Evolutionary conservation across 495 filamentous ascomycete genomes (phyloP), one percentile per base, ranked within the genome.

Genomic region (Xylaria longipes): DNA sequence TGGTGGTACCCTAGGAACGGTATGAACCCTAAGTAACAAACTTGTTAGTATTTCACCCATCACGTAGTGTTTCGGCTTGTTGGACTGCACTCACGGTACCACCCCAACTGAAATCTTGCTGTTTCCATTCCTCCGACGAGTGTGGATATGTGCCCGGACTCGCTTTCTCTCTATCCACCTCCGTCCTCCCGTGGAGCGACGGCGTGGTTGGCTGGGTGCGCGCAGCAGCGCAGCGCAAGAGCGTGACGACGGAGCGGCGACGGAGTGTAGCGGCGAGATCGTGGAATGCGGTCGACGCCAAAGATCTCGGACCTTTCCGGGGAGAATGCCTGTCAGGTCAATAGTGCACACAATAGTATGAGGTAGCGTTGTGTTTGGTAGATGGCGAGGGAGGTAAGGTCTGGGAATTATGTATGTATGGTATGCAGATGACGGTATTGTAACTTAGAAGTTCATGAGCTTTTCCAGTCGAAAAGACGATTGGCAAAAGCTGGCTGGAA

Each of bases 1-100:
- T 99, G 96, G 83, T 99, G 96, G 82, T 98, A 99, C 72, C 97
- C 96, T 71, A 99, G 90, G 83, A 97, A 94, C 70, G 96, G 95
- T 84, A 98, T 87, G 77, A 95, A 89, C 76, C 94, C 94, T 97
- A 75, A 46, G 27, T 33, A 58, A 35, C 29, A 54, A 57, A 64
- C 50, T 76, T 67, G 81, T 80, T 70, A 79, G 69, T 57, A 68
- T 65, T 31, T 46, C 35, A 67, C 68, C 43, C 57, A 63, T 60
- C 25, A 68, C 22, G 48, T 17, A 45, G 50, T 50, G 58, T 22
- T 25, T 45, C 41, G 17, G 9, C 22, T 41, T 22, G 37, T 61
- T 56, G 48, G 29, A 29, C 37, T 66, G 20, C 15, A 81, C 83
- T 75, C 78, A 85, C 83, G 80, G 68, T 84, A 84, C 83, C 82